phyloP scores from a whole-genome alignment of 2,329 filamentous ascomycete species.

The Cordyceps cateniannulata region DNA sequence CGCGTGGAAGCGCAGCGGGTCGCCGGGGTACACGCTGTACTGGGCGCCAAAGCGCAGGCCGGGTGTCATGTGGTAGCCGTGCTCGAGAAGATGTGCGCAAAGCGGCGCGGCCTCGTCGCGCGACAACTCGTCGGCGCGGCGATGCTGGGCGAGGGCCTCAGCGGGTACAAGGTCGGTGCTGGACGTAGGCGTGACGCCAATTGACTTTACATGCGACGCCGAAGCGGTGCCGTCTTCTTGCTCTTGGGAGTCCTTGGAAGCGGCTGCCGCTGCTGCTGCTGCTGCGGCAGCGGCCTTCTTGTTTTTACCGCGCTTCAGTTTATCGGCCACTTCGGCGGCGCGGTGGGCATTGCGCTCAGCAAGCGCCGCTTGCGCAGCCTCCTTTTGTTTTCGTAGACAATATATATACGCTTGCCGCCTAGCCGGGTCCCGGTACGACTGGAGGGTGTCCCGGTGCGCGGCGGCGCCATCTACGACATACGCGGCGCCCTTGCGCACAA shows the following conservation, averaged over 20 bases:
- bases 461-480: slow-evolving; percentile 74
- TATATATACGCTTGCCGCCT: slow-evolving; percentile 59
- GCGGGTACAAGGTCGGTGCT: slow-evolving; percentile 25
- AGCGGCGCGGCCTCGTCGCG: slow-evolving; percentile 44
- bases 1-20: slow-evolving; percentile 89
- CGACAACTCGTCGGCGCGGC: slow-evolving; percentile 12
- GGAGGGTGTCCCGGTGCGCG: slow-evolving; percentile 61
- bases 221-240: not conserved
- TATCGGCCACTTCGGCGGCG: slow-evolving; percentile 24
- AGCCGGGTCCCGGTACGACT: slow-evolving; percentile 44
- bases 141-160: slow-evolving; percentile 13
- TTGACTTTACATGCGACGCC: slow-evolving; percentile 3
- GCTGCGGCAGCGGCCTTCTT: slow-evolving; percentile 14
- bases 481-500: slow-evolving; percentile 70
- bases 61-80: slow-evolving; percentile 82
- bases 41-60: slow-evolving; percentile 91
- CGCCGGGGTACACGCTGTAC: slow-evolving; percentile 92
- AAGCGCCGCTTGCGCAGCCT: slow-evolving; percentile 33
- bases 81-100: slow-evolving; percentile 71
- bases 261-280: not conserved
- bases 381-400: slow-evolving; percentile 42
- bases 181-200: slow-evolving; percentile 31
- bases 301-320: slow-evolving; percentile 17
- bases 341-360: slow-evolving; percentile 33
- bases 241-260: not conserved